Evolutionary conservation across 768 basidiomycete species (phyloP).

Genomic region (Boletellus emodensis): DNA sequence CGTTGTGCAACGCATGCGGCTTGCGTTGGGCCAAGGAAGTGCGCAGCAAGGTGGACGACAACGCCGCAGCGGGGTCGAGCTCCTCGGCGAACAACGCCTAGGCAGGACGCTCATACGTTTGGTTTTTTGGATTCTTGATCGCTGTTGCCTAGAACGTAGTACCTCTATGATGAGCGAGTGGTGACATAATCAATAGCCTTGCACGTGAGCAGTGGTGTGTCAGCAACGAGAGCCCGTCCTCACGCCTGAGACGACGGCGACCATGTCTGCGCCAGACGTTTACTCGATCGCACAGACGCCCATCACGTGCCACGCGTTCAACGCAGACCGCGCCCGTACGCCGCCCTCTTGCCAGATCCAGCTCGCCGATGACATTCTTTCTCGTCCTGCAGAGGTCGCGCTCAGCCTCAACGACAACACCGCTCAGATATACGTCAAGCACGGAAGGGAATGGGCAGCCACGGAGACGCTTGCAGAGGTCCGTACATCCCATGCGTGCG

Average conservation of each 20-base stretch:
- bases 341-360: conserved; percentile 7
- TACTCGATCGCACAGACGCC: conserved; percentile 77
- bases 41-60: conserved; percentile 40
- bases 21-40: conserved; percentile 86
- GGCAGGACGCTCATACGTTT: conserved; percentile 3
- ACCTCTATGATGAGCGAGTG: no score
- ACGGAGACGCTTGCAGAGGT: conserved; percentile 87
- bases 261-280: conserved; percentile 72
- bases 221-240: neutral
- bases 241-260: neutral
- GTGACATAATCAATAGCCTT: no score
- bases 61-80: conserved; percentile 23
- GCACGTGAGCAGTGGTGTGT: no score
- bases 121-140: conserved; percentile 16
- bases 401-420: conserved; percentile 90
- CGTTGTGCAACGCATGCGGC: conserved; percentile 96
- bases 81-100: conserved; percentile 18
- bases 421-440: conserved; percentile 70
- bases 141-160: conserved; percentile 8
- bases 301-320: conserved; percentile 89
- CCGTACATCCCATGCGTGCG: neutral
- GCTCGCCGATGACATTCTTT: conserved; percentile 1
- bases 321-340: conserved; percentile 81
- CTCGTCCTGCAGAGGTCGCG: conserved; percentile 65
- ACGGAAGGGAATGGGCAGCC: conserved; percentile 64